Base-by-base conservation (phyloP, 2,329 filamentous ascomycete species). In the Xylariaceae sp. region DNA sequence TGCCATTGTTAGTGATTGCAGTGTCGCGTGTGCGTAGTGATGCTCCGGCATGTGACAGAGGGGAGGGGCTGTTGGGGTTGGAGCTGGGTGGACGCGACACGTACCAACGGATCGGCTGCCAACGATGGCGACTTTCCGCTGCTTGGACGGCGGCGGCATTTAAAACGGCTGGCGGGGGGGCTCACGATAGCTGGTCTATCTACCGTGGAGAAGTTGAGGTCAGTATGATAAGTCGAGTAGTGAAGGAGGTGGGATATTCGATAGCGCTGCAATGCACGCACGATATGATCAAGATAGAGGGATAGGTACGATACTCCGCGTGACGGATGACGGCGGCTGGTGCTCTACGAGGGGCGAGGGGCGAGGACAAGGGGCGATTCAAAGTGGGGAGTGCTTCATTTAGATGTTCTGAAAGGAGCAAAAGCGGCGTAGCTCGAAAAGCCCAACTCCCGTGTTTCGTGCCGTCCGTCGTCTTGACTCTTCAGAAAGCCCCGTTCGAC, bases 71-170 rank as follows among this genome's bases (percentile, higher is more conserved):
- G 19, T 7, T 38, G 39, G 44, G 22, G 22, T 35, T 41, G 31
- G 5, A 22, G 36, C 14, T 31, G 11, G 47, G 44, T 49, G 56
- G 46, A n/a, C 58, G 44, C 51, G 45, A 51, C 40, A 72, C 81
- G 62, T 79, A 90, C 87, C 87, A 62, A 91, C 87, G 58, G 87
- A 87, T 62, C 87, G 82, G 72, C 85, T 89, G 69, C 87, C 87
- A 54, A 90, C 86, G 68, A 91, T 87, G 66, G 87, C 87, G 71
- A 90, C 87, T 75, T 91, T 91, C 62, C 87, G 78, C 72, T 90
- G 87, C 68, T 89, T 90, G 49, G 85, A 78, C 49, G 80, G 77
- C 43, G 82, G 73, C 62, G 82, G 76, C 82, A 86, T 87, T 58
- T 64, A 58, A 41, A 52, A 46, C 43, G 33, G 36, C 39, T 36